These are phyloP conservation scores for Pseudopithomyces chartarum DNA, from an alignment of 2,329 filamentous ascomycete species.

Conservation along the genomic window DNA sequence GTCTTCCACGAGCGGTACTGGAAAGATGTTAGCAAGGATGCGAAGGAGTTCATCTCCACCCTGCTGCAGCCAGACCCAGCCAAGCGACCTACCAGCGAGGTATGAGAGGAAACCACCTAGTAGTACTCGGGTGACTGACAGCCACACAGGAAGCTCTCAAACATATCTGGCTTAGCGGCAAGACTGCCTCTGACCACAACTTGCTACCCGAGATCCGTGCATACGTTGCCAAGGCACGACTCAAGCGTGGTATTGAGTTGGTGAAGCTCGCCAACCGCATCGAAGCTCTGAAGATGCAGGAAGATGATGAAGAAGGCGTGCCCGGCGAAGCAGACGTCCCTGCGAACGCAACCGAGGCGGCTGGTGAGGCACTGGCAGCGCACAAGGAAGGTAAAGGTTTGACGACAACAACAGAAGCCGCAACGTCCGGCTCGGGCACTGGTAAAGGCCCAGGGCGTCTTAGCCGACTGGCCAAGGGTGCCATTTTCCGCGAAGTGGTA, in stretches of 20 bases:
- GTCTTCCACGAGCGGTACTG: slow-evolving; percentile 98
- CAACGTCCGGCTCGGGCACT: slow-evolving; percentile 14
- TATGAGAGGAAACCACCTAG: slow-evolving; percentile 46
- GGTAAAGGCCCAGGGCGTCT: slow-evolving; percentile 56
- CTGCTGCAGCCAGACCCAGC: slow-evolving; percentile 80
- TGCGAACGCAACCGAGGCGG: slow-evolving; percentile 64
- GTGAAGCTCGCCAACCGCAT: slow-evolving; percentile 97
- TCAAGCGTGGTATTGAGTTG: slow-evolving; percentile 91
- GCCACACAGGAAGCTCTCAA: slow-evolving; percentile 69
- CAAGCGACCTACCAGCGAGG: slow-evolving; percentile 77
- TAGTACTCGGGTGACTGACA: slow-evolving; percentile 16
- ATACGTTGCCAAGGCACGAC: slow-evolving; percentile 87
- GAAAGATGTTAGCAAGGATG: slow-evolving; percentile 94
- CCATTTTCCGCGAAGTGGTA: slow-evolving; percentile 94
- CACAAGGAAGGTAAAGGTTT: slow-evolving; percentile 35
- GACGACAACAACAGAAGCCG: slow-evolving; percentile 32
- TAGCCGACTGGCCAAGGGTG: slow-evolving; percentile 64
- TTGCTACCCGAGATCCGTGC: slow-evolving; percentile 95
- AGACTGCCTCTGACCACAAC: slow-evolving; percentile 93
- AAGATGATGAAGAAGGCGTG: slow-evolving; percentile 79
- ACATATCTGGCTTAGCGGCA: slow-evolving; percentile 88
- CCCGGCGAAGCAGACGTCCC: slow-evolving; percentile 64
- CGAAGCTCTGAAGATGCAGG: slow-evolving; percentile 89
- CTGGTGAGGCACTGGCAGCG: slow-evolving; percentile 49
- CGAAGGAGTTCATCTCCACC: slow-evolving; percentile 88